Base-by-base conservation (phyloP, 1,284 basidiomycete genomes). In the Gymnopus androsaceus region DNA sequence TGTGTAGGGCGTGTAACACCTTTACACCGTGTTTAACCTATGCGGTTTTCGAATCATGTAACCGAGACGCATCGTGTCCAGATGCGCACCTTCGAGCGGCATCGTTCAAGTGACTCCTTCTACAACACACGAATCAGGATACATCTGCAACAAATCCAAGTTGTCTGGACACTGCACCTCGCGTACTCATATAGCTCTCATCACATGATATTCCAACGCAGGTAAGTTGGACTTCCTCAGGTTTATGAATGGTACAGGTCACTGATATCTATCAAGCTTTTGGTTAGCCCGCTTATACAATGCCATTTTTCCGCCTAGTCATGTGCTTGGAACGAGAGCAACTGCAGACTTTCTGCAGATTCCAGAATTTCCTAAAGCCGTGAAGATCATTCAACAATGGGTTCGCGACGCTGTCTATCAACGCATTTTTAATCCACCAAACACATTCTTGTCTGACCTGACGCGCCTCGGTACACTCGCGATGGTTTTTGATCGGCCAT, bases 201-300 rank as follows among this genome's bases (percentile, higher is more conserved):
- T 42, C 3, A 14, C 12, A 33, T 44, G 52, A 3, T 31, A 2
- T 4, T 7, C 8, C 50, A 44, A 30, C 57, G 57, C 25, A 51
- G 54, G 57, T 56, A 15, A 25, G 57, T 41, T 23, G 4, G 12
- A 28, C 21, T 44, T 9, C 14, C 48, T n/a, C 17, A 11, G 27
- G 2, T 11, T 7, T 19, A 54, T 17, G 14, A 17, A 28, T 23
- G 33, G 9, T 15, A 4, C 25, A 25, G 28, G 2, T n/a, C 33
- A 51, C 31, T 46, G 11, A 37, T 38, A 9, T 38, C 8, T 15
- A 38, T 21, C 8, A 23, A 59, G 57, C 4, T 48, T 34, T 11
- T 59, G 57, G 57, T 42, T 59, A 21, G 28, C n/a, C 11, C 57
- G 57, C 15, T 36, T 55, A 1, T 59, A 59, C 37, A 45, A 59